Evolutionary conservation across 163 green algal genomes (phyloP).

Genomic region (Picocystis sp.): DNA sequence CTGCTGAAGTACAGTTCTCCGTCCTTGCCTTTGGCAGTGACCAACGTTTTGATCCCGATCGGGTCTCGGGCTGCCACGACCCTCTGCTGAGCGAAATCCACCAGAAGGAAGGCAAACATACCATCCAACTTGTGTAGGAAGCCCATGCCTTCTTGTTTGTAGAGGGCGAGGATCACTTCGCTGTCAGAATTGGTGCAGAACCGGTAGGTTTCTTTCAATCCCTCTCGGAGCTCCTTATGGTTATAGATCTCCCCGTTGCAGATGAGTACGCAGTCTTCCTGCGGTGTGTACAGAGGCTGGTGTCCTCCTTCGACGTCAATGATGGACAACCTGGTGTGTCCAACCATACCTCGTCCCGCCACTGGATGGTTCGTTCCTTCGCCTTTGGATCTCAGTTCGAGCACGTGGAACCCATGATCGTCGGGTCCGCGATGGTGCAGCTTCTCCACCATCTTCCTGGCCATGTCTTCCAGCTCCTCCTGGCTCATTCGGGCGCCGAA

Average conservation of each 20-base stretch:
- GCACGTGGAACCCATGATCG: too few species aligned
- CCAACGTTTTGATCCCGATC: constrained; percentile 4
- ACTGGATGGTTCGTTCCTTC: not conserved
- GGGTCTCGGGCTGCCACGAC: constrained; percentile 1
- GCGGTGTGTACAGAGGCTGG: constrained; percentile 5
- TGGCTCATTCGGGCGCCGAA: not conserved
- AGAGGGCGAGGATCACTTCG: constrained; percentile 4
- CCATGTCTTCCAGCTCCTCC: too few species aligned
- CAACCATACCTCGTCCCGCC: not conserved
- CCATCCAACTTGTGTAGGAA: constrained; percentile 4
- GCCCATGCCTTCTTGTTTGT: constrained; percentile 3
- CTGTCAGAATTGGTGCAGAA: constrained; percentile 3
- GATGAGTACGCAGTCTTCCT: constrained; percentile 1
- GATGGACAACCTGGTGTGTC: constrained; percentile 4
- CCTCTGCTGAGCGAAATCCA: constrained; percentile 1
- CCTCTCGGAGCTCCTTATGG: not conserved
- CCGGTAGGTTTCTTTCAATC: not conserved
- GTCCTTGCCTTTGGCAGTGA: constrained; percentile 1
- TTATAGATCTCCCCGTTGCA: constrained; percentile 7
- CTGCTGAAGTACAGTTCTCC: not conserved
- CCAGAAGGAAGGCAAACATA: constrained; percentile 6
- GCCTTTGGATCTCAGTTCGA: not conserved
- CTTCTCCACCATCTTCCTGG: constrained; percentile 1
- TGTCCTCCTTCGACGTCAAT: constrained; percentile 1
- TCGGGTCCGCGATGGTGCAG: constrained; percentile 4